Evolutionary conservation across 352 stramenopile species (phyloP).

Genomic region (Pythium vanterpoolii): DNA sequence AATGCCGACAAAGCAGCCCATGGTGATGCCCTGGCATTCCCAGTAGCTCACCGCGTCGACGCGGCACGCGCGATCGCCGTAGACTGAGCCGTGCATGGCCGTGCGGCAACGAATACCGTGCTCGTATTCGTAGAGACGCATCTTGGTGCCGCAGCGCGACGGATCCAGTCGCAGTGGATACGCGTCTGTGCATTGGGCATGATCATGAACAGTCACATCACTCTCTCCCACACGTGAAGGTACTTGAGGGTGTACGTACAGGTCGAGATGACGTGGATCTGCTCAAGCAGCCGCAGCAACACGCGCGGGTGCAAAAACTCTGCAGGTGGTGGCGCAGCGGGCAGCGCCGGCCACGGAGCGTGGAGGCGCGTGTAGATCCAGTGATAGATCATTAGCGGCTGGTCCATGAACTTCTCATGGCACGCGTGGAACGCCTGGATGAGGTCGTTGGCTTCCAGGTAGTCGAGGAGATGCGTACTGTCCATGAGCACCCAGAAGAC

Average conservation of each 20-base stretch:
- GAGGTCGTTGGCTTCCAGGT: conserved; percentile 33
- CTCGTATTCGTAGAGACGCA: conserved; percentile 43
- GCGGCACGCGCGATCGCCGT: conserved; percentile 43
- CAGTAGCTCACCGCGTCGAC: conserved; percentile 55
- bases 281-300: conserved; percentile 43
- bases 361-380: conserved; percentile 19
- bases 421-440: conserved; percentile 23
- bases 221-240: not conserved
- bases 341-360: conserved; percentile 25
- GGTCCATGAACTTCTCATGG: conserved; percentile 26
- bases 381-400: conserved; percentile 22
- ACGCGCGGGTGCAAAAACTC: conserved; percentile 32
- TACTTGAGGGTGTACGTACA: conserved; percentile 45
- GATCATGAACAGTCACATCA: conserved; percentile 3
- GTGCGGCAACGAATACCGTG: conserved; percentile 31
- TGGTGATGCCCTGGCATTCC: conserved; percentile 58
- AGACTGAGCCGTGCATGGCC: conserved; percentile 33
- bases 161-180: conserved; percentile 53
- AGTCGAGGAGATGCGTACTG: conserved; percentile 46
- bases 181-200: conserved; percentile 25
- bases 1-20: conserved; percentile 58
- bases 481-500: conserved; percentile 37
- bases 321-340: conserved; percentile 15
- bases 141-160: conserved; percentile 32
- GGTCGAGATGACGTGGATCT: conserved; percentile 43